Evolutionary conservation across 768 basidiomycete genomes (phyloP).

Genomic region (Boletus rubroflammeus): DNA sequence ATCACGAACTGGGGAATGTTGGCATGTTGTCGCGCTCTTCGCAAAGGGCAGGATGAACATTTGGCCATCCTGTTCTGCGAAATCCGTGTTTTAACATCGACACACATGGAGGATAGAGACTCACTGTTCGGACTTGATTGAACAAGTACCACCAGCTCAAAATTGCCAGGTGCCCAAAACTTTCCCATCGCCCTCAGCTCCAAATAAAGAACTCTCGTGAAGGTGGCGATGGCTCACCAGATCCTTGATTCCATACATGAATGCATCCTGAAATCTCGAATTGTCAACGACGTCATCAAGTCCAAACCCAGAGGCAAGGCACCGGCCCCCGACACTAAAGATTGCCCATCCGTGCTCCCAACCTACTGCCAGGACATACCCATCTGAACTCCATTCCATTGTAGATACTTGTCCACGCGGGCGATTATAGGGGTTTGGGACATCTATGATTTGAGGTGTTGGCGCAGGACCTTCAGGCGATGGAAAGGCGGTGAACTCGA

Average conservation of each 20-base stretch:
- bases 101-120: constrained; percentile 10
- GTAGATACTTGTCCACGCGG: constrained; percentile 59
- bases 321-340: constrained; percentile 85
- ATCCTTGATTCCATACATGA: constrained; percentile 75
- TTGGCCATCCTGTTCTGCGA: constrained; percentile 59
- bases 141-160: constrained; percentile 79
- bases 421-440: constrained; percentile 59
- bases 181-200: constrained; percentile 28
- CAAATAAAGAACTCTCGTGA: not conserved
- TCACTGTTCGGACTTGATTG: constrained; percentile 49
- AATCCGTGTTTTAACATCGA: constrained; percentile 1
- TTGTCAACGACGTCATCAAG: constrained; percentile 59
- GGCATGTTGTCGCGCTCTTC: constrained; percentile 88
- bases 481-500: constrained; percentile 69
- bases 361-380: constrained; percentile 90
- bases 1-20: constrained; percentile 78
- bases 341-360: constrained; percentile 90
- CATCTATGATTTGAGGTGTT: constrained; percentile 54
- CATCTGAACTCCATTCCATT: constrained; percentile 94
- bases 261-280: constrained; percentile 69
- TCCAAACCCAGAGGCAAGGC: constrained; percentile 75
- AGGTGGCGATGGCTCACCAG: constrained; percentile 47
- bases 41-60: constrained; percentile 88
- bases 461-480: constrained; percentile 55
- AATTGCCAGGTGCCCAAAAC: constrained; percentile 95